Percentiles rank a stretch among this genome's conserved stretches.
These are phyloP conservation scores for Mycena indigotica DNA, from an alignment of 768 basidiomycete species.

Conservation along the genomic window DNA sequence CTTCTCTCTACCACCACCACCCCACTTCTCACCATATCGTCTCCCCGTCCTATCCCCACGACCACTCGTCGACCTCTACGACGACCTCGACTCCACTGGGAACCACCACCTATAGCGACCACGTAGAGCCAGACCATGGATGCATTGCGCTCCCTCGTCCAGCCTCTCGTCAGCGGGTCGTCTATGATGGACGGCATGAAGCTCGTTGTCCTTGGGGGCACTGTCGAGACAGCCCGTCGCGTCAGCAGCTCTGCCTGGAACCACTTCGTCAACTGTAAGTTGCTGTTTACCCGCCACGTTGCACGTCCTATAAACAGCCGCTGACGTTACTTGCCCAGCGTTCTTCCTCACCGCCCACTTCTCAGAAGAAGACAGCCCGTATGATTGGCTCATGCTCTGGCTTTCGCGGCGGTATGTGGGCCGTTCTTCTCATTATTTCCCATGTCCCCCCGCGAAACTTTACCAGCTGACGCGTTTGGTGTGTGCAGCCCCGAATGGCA, in stretches of 20 bases:
- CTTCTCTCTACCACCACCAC: neutral
- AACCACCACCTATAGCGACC: neutral
- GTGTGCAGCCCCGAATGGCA: slow-evolving; percentile 68
- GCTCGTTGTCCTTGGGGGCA: slow-evolving; percentile 85
- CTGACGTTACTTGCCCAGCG: too few species aligned
- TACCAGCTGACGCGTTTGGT: neutral
- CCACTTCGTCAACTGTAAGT: slow-evolving; percentile 59
- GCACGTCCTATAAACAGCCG: slow-evolving; percentile 11
- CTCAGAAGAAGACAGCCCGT: slow-evolving; percentile 87
- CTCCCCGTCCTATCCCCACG: neutral
- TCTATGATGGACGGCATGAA: slow-evolving; percentile 88
- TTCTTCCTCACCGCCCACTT: slow-evolving; percentile 91
- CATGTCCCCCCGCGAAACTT: neutral
- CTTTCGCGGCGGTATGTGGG: slow-evolving; percentile 61
- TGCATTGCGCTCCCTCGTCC: slow-evolving; percentile 77
- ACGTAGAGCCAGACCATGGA: slow-evolving; percentile 51
- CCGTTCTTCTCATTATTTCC: neutral
- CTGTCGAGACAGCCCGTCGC: slow-evolving; percentile 82
- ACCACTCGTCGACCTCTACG: neutral
- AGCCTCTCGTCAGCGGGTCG: slow-evolving; percentile 77
- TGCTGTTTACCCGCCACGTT: neutral
- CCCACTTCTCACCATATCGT: neutral
- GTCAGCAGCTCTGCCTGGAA: slow-evolving; percentile 81
- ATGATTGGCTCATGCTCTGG: slow-evolving; percentile 92
- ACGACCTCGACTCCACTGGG: neutral